Base-by-base conservation (phyloP, 2,329 filamentous ascomycete genomes). In the Colletotrichum godetiae region DNA sequence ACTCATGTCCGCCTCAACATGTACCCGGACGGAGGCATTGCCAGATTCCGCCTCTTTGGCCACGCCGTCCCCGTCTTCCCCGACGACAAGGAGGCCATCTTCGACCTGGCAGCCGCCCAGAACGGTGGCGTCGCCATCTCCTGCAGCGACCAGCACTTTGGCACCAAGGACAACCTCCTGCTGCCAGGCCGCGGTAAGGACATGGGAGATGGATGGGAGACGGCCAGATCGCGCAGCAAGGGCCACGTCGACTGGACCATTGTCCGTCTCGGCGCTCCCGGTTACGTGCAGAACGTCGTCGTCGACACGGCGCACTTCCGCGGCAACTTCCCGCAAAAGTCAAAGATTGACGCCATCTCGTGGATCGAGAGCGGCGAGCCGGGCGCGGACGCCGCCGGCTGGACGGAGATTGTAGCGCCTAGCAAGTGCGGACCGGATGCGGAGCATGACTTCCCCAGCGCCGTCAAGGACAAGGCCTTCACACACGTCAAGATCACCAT, bases 151-250 rank as follows among this genome's bases (percentile, higher is more conserved):
- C 92, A 97, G 84, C 94, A 97, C 82, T 97, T 95, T 78, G 93
- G 94, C 73, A 93, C 91, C 49, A 95, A 93, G 81, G 91, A 94
- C 80, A 95, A 96, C 82, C 85, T 96, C 42, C 88, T 95, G n/a
- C 86, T 95, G 4, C 94, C 94, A 0, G 93, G 93, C 2, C 88
- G 94, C 31, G 94, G 94, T 55, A 91, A 92, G 81, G 93, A 97
- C 83, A 97, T 97, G 94, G 93, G 94, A 63, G 94, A 96, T 80
- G 94, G 94, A 8, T 97, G 94, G 94, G 94, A 97, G 84, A 97
- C 94, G 68, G 91, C 92, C 76, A 88, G 94, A 67, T 94, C 93
- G 46, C 86, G 94, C 62, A 91, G 88, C 63, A 91, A 90, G 81
- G 90, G 87, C 57, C 94, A 97, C 81, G 84, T 93, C 24, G 94